Evolutionary conservation across 495 filamentous ascomycete species (phyloP), one percentile per base, ranked within the genome.

Genomic region (Glutinoglossum americanum): DNA sequence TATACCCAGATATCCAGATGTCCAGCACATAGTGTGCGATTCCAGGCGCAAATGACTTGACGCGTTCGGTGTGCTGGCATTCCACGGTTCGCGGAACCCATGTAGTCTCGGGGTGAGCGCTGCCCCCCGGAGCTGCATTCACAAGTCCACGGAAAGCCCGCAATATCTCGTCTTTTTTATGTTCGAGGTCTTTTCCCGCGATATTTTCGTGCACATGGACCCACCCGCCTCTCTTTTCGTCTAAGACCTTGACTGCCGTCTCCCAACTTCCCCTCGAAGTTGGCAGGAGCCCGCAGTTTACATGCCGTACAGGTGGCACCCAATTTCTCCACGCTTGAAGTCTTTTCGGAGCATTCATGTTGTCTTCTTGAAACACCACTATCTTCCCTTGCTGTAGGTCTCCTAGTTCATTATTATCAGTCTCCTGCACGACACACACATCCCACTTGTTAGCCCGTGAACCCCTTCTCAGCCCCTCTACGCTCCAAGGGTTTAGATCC

Each of bases 21-120:
- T 95, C 89, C 66, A 88, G 83, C 9, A 94, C 89, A 60, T 80
- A 84, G 72, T 94, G 88, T 79, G 85, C 80, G 0, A 94, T 82
- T 1, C 82, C 87, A n/a, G 89, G 89, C 57, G 86, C 89, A 73
- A 85, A 93, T 21, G 85, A 88, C 76, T 95, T 95, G 57, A 94
- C 87, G 59, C 72, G 70, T 68, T 90, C 83, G 19, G 88, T 76
- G 70, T 92, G 83, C 59, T 80, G 76, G 60, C 84, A 79, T 54
- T 60, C 28, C 23, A 37, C 55, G 21, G 15, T 57, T 13, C n/a
- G 25, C 25, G 23, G 57, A 8, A 10, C 35, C 10, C 17, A 5
- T 21, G 32, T 13, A 55, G 57, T 5, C 54, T n/a, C 33, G 17
- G n/a, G 33, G 10, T 57, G 8, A 48, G 33, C 15, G 33, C 21